phyloP scores from a whole-genome alignment of 192 early-diverging fungal species.

The Cladochytrium replicatum region DNA sequence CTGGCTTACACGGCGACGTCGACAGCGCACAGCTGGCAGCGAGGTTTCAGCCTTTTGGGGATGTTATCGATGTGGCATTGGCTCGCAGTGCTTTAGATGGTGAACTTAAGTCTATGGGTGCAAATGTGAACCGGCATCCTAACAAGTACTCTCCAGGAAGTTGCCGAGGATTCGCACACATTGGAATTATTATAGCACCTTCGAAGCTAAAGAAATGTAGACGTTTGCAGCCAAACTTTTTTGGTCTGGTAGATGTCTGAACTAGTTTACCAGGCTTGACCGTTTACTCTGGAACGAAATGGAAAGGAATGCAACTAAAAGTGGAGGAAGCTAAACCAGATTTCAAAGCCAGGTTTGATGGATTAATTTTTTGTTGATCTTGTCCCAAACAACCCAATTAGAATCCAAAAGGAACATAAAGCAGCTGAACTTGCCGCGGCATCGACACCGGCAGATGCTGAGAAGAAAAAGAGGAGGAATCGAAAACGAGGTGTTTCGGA shows the following conservation, averaged over 20 bases:
- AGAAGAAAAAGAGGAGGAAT: conserved; percentile 24
- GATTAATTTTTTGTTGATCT: too few species aligned
- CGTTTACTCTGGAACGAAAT: conserved; percentile 66
- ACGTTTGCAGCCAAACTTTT: background rate
- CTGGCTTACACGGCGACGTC: conserved; percentile 56
- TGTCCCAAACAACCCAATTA: too few species aligned
- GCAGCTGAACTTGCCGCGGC: conserved; percentile 13
- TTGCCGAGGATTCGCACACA: conserved; percentile 65
- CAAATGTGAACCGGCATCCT: too few species aligned
- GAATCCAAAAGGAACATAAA: conserved; percentile 40
- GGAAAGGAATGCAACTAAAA: conserved; percentile 70
- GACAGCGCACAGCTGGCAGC: conserved; percentile 43
- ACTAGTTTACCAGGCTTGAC: conserved; percentile 33
- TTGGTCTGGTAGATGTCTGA: background rate
- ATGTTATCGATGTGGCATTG: conserved; percentile 37
- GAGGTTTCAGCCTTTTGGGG: conserved; percentile 69
- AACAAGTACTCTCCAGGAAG: conserved; percentile 16
- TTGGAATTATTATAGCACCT: conserved; percentile 56
- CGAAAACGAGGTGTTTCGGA: conserved; percentile 34
- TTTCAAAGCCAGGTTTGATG: conserved; percentile 40
- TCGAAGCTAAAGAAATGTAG: conserved; percentile 59
- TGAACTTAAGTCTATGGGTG: too few species aligned
- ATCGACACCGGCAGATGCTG: conserved; percentile 19
- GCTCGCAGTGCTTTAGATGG: conserved; percentile 31
- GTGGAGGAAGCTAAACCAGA: conserved; percentile 74